Percentiles rank a stretch among this genome's conserved stretches.
Evolutionary conservation across 2,329 filamentous ascomycete genomes (phyloP).

Genomic region (Fusarium oxysporum): DNA sequence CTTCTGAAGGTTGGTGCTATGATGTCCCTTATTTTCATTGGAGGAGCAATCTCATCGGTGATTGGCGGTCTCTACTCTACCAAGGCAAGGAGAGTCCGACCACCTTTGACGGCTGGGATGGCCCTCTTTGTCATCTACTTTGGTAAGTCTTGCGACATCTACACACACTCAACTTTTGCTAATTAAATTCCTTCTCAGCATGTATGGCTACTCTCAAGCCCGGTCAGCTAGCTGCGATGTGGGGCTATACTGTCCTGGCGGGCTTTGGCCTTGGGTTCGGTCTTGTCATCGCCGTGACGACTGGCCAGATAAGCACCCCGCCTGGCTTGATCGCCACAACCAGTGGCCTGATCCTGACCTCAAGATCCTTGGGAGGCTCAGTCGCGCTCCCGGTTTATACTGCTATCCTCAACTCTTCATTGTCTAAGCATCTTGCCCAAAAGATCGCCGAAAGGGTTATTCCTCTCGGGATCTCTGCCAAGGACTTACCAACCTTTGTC

Average conservation of each 20-base stretch:
- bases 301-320: not conserved
- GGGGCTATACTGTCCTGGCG: not conserved
- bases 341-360: not conserved
- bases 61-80: not conserved
- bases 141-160: not conserved
- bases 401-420: not conserved
- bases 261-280: not conserved
- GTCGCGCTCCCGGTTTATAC: not conserved
- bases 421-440: not conserved
- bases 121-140: not conserved
- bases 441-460: not conserved
- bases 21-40: not conserved
- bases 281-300: not conserved
- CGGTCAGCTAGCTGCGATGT: not conserved
- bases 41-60: not conserved
- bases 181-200: not conserved
- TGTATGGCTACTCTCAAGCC: not conserved
- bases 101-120: not conserved
- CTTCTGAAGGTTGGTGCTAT: not conserved
- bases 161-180: not conserved
- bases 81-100: not conserved
- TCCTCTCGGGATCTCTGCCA: not conserved
- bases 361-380: not conserved
- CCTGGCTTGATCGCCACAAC: not conserved
- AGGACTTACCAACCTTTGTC: not conserved